These are phyloP conservation scores for Ricinus communis DNA, from an alignment of 345 rosid genomes.

Conservation along the genomic window DNA sequence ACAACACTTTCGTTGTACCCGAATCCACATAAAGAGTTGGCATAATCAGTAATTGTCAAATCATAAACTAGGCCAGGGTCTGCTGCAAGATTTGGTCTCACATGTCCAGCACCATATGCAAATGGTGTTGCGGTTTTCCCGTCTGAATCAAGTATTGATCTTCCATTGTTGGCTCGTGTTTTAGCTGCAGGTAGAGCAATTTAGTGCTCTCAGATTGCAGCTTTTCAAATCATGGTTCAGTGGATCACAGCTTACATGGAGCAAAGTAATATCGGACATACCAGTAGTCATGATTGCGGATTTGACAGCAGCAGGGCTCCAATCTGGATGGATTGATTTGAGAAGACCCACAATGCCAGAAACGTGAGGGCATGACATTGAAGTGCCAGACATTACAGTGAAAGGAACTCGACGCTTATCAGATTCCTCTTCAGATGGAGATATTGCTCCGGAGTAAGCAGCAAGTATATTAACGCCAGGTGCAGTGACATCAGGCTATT, in stretches of 20 bases:
- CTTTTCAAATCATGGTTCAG: too few relatives aligned
- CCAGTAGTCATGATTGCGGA: constrained; percentile 54
- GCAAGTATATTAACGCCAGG: constrained; percentile 46
- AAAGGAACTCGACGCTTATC: constrained; percentile 18
- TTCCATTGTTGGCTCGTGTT: constrained; percentile 5
- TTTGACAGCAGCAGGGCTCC: constrained; percentile 50
- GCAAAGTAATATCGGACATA: too few relatives aligned
- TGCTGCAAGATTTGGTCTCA: constrained; percentile 26
- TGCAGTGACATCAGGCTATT: constrained; percentile 45
- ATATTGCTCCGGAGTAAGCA: constrained; percentile 15
- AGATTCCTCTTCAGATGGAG: constrained; percentile 10
- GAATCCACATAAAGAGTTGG: constrained; percentile 21
- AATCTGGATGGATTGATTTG: constrained; percentile 38
- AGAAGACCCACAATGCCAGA: constrained; percentile 44
- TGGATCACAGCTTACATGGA: too few relatives aligned
- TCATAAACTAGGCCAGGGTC: constrained; percentile 37
- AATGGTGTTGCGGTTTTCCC: constrained; percentile 21
- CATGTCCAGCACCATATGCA: constrained; percentile 31
- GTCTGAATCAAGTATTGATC: constrained; percentile 5
- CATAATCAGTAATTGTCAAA: constrained; percentile 18
- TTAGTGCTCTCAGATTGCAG: too few relatives aligned
- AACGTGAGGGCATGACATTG: constrained; percentile 41
- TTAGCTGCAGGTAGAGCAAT: constrained; percentile 1
- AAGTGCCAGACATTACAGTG: constrained; percentile 33
- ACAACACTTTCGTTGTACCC: constrained; percentile 13